Evolutionary conservation across 345 rosid species (phyloP), one percentile per base, ranked within the genome.

Genomic region (Carallia pectinifolia): DNA sequence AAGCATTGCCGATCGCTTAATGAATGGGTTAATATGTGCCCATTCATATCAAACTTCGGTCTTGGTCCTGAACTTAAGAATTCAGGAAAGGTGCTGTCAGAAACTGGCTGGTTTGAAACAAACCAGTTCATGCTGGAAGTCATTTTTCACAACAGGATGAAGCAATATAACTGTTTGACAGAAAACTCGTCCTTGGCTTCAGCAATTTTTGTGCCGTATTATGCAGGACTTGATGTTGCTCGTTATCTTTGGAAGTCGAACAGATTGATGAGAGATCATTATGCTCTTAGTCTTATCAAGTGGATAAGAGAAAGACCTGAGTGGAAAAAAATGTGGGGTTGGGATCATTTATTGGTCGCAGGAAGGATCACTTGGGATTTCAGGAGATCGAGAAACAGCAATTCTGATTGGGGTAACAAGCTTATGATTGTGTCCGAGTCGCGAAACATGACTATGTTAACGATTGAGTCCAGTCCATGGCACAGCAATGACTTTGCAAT

Each of bases 311-410:
- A 77, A 15, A 86, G 72, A 19, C 89, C 80, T 0, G 96, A 93
- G 81, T 90, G 97, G 98, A 82, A 81, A 62, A 83, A 61, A 65
- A 76, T 89, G 87, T 69, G 76, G 54, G 97, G 90, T 0, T 68
- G 89, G 71, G 97, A 93, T 68, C 97, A 93, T 86, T 90, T 93
- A 76, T 39, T 90, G 83, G 91, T 93, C 2, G 93, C 96, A 36
- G 97, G 97, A 65, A 85, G 97, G 4, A 83, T 89, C 53, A 84
- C 88, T 18, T 90, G 93, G 97, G 96, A 93, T 80, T 90, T 93
- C 80, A 75, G 91, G 88, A 85, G 97, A 67, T 80, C 80, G 17
- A 81, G 82, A 0, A 78, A 74, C 37, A 66, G 74, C 13, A 81
- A 74, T 56, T 74, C 82, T 2, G 87, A 85, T 30, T 89, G 97